Base-by-base conservation (phyloP, 2,329 filamentous ascomycete species). In the Penicillium verrucosum region DNA sequence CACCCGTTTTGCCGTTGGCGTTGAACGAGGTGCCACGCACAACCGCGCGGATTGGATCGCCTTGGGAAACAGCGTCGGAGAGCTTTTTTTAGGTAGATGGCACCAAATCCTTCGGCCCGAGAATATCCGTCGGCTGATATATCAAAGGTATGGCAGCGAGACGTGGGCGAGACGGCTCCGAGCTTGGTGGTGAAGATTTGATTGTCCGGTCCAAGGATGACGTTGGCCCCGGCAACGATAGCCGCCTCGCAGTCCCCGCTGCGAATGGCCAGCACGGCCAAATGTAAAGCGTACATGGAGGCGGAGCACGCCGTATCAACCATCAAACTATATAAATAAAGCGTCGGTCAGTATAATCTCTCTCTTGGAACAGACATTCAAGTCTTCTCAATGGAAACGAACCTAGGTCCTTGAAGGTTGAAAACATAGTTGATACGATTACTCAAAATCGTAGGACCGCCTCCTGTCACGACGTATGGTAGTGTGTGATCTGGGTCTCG, bases 281-380 rank as follows among this genome's bases (percentile, higher is more conserved):
- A 61, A 50, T 77, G 67, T 4, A 78, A 57, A 11, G 58, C 68
- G 1, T 70, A 63, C 9, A 78, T 45, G 4, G 73, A 68, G 1
- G 73, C 69, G 0, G 75, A 77, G 47, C 77, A 77, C 0, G 70
- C 77, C 0, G 77, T 78, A n/a, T 71, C 67, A 6, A 77, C 62
- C 0, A 64, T 66, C 60, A 70, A 60, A 40, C 30, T 34, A 12
- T 14, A 34, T 7, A 14, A 34, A 14, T 34, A 34, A 34, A 34
- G 12, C 4, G 30, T 34, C 12, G 4, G 30, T 34, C 30, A 34
- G 30, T 34, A 34, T 14, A 6, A 6, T 27, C 7, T 27, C 25
- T 8, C 25, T 27, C 7, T 27, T 27, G 7, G 25, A 6, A 8
- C 25, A 8, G 25, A 27, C 25, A 27, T 27, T 27, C 25, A 14